Percentiles rank a stretch among this genome's conserved stretches.
These are phyloP conservation scores for Eucalyptus regnans DNA, from an alignment of 345 rosid genomes.

Conservation along the genomic window DNA sequence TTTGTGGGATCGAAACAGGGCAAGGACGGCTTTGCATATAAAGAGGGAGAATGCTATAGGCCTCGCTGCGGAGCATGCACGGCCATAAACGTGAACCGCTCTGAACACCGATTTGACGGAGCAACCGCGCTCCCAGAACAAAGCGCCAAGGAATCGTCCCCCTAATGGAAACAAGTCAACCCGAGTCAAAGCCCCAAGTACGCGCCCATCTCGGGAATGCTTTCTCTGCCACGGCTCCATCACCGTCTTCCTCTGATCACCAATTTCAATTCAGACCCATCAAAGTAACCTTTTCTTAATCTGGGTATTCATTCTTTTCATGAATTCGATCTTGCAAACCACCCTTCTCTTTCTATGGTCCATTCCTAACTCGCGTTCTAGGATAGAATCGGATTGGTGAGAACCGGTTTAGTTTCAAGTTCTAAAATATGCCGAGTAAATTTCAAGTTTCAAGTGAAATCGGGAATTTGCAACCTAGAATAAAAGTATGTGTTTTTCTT, in stretches of 20 bases:
- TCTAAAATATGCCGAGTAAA: rapidly evolving
- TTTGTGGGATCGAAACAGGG: neutral
- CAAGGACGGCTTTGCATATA: neutral
- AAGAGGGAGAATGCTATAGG: neutral
- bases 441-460: rapidly evolving
- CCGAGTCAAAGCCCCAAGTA: neutral
- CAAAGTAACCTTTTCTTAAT: neutral
- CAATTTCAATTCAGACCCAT: neutral
- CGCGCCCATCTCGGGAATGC: neutral
- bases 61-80: neutral
- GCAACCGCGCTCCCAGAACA: neutral
- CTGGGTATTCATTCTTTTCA: neutral
- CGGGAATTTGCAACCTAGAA: rapidly evolving
- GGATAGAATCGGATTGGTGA: neutral
- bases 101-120: neutral
- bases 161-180: neutral
- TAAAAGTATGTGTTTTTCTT: rapidly evolving
- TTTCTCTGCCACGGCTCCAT: neutral
- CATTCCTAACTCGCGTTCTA: neutral
- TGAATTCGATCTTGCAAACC: neutral
- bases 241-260: neutral
- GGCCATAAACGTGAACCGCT: neutral
- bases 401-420: rapidly evolving
- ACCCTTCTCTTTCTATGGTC: neutral
- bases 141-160: neutral